Evolutionary conservation across 305 asterid species (phyloP).

Genomic region (Fraxinus baroniana): DNA sequence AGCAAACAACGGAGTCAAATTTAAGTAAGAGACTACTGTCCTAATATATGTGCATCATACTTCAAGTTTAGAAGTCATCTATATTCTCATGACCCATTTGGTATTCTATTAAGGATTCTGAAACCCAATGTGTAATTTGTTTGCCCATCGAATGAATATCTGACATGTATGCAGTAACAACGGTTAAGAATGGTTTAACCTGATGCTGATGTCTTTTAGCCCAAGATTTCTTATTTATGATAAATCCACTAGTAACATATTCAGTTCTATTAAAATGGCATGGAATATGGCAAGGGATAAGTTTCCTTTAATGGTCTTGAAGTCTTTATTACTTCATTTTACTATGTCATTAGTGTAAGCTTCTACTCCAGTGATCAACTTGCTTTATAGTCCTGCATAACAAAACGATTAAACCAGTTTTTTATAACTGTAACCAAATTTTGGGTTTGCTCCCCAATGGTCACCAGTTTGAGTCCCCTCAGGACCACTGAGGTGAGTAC

Average conservation of each 20-base stretch:
- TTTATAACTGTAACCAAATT: neutral
- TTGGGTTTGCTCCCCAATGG: too few relatives aligned
- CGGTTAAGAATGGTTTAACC: neutral
- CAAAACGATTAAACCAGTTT: neutral
- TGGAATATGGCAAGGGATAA: neutral
- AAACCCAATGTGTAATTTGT: neutral
- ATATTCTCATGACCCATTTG: neutral
- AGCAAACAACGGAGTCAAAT: constrained; percentile 85
- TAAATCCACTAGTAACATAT: neutral
- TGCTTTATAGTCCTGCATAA: neutral
- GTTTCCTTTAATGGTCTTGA: neutral
- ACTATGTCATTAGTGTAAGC: neutral
- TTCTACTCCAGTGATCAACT: neutral
- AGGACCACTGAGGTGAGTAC: too few relatives aligned
- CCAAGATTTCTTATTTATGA: neutral
- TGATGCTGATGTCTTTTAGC: neutral
- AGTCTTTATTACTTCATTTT: neutral
- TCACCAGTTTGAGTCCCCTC: too few relatives aligned
- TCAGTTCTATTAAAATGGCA: neutral
- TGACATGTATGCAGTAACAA: constrained; percentile 7
- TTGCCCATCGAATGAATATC: constrained; percentile 6
- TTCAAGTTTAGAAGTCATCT: constrained; percentile 17
- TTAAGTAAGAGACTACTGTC: constrained; percentile 52
- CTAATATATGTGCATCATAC: constrained; percentile 7
- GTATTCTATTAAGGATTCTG: constrained; percentile 4